A percentile compares a stretch with the other conserved stretches of the same genome.
These are phyloP conservation scores for Aspergillus saccharolyticus DNA, from an alignment of 495 filamentous ascomycete genomes.

Conservation along the genomic window DNA sequence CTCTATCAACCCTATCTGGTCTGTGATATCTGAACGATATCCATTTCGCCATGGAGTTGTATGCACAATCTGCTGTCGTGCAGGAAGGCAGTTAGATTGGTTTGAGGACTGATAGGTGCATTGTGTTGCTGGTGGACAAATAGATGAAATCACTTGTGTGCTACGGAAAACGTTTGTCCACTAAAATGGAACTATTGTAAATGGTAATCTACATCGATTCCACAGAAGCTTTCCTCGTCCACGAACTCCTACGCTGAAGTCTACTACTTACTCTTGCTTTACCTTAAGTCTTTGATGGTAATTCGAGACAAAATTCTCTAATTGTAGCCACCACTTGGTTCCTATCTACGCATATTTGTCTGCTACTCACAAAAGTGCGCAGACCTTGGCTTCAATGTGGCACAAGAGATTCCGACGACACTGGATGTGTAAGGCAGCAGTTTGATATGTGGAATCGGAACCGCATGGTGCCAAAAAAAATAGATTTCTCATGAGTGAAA, in stretches of 20 bases:
- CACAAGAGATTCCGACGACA: no score
- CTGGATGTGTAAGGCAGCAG: no score
- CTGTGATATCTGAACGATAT: constrained; percentile 15
- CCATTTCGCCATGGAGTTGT: constrained; percentile 15
- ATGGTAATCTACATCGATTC: constrained; percentile 4
- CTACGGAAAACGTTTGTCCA: constrained; percentile 15
- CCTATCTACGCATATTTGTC: neutral
- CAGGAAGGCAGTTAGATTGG: constrained; percentile 14
- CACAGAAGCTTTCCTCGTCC: neutral
- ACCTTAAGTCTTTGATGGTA: neutral
- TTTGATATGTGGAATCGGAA: no score
- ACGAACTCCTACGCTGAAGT: neutral
- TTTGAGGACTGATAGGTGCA: constrained; percentile 20
- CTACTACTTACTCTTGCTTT: neutral
- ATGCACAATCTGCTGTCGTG: constrained; percentile 13
- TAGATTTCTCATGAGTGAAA: no score
- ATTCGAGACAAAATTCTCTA: neutral
- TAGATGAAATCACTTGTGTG: constrained; percentile 21
- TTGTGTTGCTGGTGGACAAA: constrained; percentile 28
- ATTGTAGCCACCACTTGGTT: neutral
- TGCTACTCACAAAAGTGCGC: neutral
- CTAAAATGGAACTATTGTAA: constrained; percentile 8
- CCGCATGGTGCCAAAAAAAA: no score
- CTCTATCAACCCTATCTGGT: constrained; percentile 13
- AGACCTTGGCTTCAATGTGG: neutral